Evolutionary conservation across 495 filamentous ascomycete species (phyloP), one percentile per base, ranked within the genome.

Genomic region (Immersiella caudata): DNA sequence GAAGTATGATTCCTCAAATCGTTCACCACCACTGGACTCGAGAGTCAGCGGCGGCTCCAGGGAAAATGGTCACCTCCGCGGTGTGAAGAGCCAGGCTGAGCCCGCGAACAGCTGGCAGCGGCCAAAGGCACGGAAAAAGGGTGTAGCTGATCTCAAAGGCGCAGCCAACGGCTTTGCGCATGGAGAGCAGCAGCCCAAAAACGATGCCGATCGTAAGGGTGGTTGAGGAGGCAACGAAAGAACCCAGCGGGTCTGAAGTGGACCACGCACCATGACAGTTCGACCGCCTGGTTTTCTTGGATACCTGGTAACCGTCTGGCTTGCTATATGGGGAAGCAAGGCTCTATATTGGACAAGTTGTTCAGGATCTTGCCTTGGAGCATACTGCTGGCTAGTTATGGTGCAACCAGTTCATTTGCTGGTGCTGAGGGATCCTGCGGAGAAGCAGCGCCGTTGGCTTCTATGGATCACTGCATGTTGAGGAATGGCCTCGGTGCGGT

Each of bases 201-300:
- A 83, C 26, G 80, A 83, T 12, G 76, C 79, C 18, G 85, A 87
- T 40, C 82, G 84, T 55, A 86, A 85, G 61, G 84, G 84, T 2
- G 84, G 84, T 33, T 87, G 75, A 80, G 33, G 14, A 61, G 6
- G 14, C 27, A 26, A 24, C 29, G 24, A 18, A 21, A 46, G 16
- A 46, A 33, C 29, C 29, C 4, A 46, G 40, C 40, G 6, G 40
- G 11, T 12, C 16, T 46, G 11, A 46, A 46, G 1, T 59, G 6
- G 56, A 33, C n/a, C 27, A 25, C 1, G 9, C 33, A 6, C 4
- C 56, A 18, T 18, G 40, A 12, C 40, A 5, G 6, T 29, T 27
- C 26, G 57, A n/a, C 22, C 54, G 33, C 27, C 60, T 24, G 20
- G 61, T 46, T 70, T 75, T 75, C 69, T 76, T 76, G 74, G 74